Evolutionary conservation across 352 stramenopile species (phyloP).

Genomic region (Phytopythium montanum): DNA sequence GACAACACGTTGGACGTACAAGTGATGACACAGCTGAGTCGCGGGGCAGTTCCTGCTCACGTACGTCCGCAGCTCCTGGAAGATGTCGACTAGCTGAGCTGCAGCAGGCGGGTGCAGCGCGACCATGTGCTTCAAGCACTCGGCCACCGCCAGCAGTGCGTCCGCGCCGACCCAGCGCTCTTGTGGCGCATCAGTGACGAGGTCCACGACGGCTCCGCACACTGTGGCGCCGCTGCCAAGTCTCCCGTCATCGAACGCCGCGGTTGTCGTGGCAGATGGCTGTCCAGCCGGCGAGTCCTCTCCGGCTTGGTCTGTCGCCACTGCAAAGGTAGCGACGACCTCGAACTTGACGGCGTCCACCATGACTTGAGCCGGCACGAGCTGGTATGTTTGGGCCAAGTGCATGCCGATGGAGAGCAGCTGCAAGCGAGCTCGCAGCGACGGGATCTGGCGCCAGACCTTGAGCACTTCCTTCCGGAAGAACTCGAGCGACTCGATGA

Average conservation of each 20-base stretch:
- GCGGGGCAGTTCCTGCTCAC: not conserved
- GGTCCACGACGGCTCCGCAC: not conserved
- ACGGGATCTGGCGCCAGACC: conserved; percentile 42
- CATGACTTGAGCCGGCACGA: conserved; percentile 32
- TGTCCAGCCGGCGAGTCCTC: conserved; percentile 5
- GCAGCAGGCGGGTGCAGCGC: conserved; percentile 22
- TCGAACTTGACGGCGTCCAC: conserved; percentile 43
- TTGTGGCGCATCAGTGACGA: conserved; percentile 9
- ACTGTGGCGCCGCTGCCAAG: conserved; percentile 19
- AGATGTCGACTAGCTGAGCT: conserved; percentile 22
- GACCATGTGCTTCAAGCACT: conserved; percentile 33
- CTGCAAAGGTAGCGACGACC: conserved; percentile 5
- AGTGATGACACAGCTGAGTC: not conserved
- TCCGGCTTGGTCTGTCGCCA: conserved; percentile 10
- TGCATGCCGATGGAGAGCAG: conserved; percentile 55
- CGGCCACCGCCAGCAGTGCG: conserved; percentile 29
- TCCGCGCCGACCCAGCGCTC: conserved; percentile 15
- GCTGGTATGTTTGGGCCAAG: conserved; percentile 27
- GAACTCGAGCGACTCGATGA: conserved; percentile 62
- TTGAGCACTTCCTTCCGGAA: conserved; percentile 53
- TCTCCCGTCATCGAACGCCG: conserved; percentile 38
- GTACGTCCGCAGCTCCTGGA: conserved; percentile 21
- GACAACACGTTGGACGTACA: conserved; percentile 2
- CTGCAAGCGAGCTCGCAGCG: conserved; percentile 44
- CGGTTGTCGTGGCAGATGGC: not conserved